Evolutionary conservation across 2,329 filamentous ascomycete species (phyloP), one percentile per base, ranked within the genome.

Genomic region (Aspergillus brunneoviolaceus): DNA sequence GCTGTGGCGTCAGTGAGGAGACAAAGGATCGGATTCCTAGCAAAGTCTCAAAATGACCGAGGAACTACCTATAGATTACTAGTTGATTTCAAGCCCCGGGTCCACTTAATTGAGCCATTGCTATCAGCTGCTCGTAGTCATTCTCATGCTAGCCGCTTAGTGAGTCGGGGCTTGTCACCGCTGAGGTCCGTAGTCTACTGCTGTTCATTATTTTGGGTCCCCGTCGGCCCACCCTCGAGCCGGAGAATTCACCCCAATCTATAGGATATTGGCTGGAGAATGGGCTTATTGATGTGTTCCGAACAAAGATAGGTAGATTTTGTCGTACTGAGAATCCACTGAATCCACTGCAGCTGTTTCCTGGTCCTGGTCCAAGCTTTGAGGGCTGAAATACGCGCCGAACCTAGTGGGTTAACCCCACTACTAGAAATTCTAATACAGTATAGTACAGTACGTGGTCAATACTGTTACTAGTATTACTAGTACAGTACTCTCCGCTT

Each of bases 331-430:
- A 50, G 49, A 50, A 50, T 21, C 25, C 23, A 35, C 33, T 35
- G 11, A 50, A 50, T 21, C 25, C 23, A 35, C 33, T 35, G 11
- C 33, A 50, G 23, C 49, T 50, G 49, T 50, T 27, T 35, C 50
- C 50, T 21, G 33, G 16, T 42, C 39, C 39, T 42, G 33, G 14
- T 35, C 33, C 33, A 52, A 35, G 50, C 14, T 52, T 52, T 29
- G 35, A 35, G 50, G 50, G 29, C 50, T 21, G 49, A 50, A 49
- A 50, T 25, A 50, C 49, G 49, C 29, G 49, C 49, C 49, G 49
- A 50, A 27, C 19, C 11, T 25, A 31, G 49, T 31, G 49, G 49
- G 49, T 16, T 31, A 50, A 4, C 49, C 49, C 49, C 29, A 31
- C 29, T 50, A 19, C 49, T 50, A 25, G 31, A 50, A 50, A 31